Evolutionary conservation across 2,329 filamentous ascomycete species (phyloP).

Genomic region (Ascochyta rabiei): DNA sequence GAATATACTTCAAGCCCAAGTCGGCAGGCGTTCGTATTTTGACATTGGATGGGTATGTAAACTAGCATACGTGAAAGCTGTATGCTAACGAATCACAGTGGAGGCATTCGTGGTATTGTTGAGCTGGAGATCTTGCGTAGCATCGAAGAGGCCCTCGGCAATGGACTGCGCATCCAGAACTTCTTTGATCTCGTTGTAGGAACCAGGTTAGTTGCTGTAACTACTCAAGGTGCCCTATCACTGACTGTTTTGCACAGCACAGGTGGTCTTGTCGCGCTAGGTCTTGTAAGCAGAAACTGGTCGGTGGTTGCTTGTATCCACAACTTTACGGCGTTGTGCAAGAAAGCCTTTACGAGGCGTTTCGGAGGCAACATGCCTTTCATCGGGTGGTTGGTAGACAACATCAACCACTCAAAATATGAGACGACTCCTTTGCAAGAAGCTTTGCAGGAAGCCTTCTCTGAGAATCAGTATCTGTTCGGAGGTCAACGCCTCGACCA

Average conservation of each 20-base stretch:
- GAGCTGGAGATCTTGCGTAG: conserved; percentile 46
- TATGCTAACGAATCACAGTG: no score
- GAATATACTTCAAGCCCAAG: no score
- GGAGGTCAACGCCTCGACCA: conserved; percentile 31
- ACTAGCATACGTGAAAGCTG: no score
- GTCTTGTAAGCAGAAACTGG: neutral
- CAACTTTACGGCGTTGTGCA: conserved; percentile 46
- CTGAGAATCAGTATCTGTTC: conserved; percentile 31
- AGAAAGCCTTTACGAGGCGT: conserved; percentile 52
- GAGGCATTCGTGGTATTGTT: no score
- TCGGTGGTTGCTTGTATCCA: neutral
- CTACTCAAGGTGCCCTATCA: conserved; percentile 24
- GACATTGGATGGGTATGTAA: no score
- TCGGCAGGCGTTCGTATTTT: no score
- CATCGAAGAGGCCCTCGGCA: conserved; percentile 50
- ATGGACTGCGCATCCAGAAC: conserved; percentile 48
- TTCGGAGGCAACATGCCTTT: conserved; percentile 42
- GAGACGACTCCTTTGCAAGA: conserved; percentile 33
- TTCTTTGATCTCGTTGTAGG: conserved; percentile 57
- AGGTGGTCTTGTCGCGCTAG: neutral
- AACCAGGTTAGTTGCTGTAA: conserved; percentile 22
- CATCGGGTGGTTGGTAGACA: conserved; percentile 39
- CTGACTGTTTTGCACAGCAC: neutral
- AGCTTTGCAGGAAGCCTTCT: conserved; percentile 4
- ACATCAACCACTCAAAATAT: conserved; percentile 41